Conservation (phyloP, 306 rosid genomes). For the Inga oerstediana region DNA sequence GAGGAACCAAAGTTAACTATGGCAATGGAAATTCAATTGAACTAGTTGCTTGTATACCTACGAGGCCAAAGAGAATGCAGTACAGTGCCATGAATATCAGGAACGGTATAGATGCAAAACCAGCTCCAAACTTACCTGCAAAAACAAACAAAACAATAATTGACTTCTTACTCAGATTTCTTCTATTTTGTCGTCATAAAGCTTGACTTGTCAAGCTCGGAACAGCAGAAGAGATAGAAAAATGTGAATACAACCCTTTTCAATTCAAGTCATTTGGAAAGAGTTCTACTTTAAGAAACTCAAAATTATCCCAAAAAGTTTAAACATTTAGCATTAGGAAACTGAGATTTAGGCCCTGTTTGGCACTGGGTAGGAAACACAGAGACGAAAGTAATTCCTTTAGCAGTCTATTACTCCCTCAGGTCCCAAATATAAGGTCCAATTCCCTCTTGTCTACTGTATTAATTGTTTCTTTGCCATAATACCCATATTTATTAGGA, state of each 20-base stretch:
- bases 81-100: constrained; percentile 87
- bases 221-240: background rate
- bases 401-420: too few relatives aligned
- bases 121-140: too few relatives aligned
- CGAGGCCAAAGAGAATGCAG: constrained; percentile 92
- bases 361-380: too few relatives aligned
- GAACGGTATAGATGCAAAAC: constrained; percentile 96
- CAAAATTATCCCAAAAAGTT: background rate
- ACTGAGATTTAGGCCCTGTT: too few relatives aligned
- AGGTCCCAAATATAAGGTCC: too few relatives aligned
- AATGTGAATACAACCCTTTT: background rate
- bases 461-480: too few relatives aligned
- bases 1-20: too few relatives aligned
- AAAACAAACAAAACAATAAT: background rate
- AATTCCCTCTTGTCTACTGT: too few relatives aligned
- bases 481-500: too few relatives aligned
- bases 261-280: background rate
- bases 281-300: background rate
- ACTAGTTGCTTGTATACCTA: constrained; percentile 58
- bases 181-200: background rate
- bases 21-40: background rate
- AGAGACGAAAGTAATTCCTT: too few relatives aligned
- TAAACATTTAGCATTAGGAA: too few relatives aligned
- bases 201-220: background rate
- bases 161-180: background rate